phyloP scores from a whole-genome alignment of 768 basidiomycete species.

The Daedaleopsis sinensis region DNA sequence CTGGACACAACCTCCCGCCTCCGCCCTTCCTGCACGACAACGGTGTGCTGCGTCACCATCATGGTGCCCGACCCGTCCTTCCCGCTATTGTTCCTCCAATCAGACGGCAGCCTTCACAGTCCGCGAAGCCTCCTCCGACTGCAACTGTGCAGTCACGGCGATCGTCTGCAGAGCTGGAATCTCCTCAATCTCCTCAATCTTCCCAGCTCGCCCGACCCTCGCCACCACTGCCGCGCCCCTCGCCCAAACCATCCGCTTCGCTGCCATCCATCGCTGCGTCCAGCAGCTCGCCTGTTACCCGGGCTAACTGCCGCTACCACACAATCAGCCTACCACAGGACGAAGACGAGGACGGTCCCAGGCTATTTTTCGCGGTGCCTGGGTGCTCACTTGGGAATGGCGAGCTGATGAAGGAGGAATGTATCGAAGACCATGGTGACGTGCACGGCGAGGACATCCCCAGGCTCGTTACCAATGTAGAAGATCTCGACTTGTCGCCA shows the following conservation, averaged over 20 bases:
- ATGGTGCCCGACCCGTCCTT: constrained; percentile 15
- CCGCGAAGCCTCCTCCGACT: constrained; percentile 3
- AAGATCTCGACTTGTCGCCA: constrained; percentile 50
- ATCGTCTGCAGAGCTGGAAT: constrained; percentile 12
- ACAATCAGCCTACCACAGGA: constrained; percentile 62
- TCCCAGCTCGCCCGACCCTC: not conserved
- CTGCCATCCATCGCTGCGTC: constrained; percentile 4
- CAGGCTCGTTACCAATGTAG: constrained; percentile 50
- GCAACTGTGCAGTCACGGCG: not conserved
- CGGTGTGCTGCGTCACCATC: constrained; percentile 32
- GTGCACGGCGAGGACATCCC: constrained; percentile 50
- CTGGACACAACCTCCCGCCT: constrained; percentile 4
- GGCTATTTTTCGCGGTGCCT: constrained; percentile 67
- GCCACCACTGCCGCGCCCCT: not conserved
- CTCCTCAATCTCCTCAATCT: constrained; percentile 9
- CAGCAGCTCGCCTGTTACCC: constrained; percentile 52
- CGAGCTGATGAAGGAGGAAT: constrained; percentile 57
- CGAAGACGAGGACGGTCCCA: constrained; percentile 48
- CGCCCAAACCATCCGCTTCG: not conserved
- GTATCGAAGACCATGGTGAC: constrained; percentile 62
- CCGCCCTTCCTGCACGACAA: constrained; percentile 32
- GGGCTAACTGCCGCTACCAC: constrained; percentile 73
- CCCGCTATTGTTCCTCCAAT: constrained; percentile 5
- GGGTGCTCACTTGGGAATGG: constrained; percentile 62
- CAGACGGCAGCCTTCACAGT: constrained; percentile 9